Conservation (phyloP, 1,284 basidiomycete species). For the Peniophora sp. region DNA sequence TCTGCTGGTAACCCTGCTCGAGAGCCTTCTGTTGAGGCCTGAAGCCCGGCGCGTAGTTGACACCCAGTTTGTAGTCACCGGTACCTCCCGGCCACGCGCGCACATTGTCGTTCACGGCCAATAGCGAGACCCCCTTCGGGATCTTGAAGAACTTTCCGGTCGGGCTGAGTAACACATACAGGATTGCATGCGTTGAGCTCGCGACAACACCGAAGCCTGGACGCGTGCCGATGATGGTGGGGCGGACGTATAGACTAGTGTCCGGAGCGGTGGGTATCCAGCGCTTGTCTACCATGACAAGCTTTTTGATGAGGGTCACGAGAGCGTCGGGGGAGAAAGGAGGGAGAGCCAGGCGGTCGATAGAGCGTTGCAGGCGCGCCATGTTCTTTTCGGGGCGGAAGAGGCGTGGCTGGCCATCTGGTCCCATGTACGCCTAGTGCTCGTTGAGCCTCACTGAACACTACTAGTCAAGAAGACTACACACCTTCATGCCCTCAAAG, state of each 20-base stretch:
- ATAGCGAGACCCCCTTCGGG: conserved; percentile 61
- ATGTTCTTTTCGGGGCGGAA: conserved; percentile 83
- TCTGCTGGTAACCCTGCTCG: conserved; percentile 64
- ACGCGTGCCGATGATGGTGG: conserved; percentile 80
- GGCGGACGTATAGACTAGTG: conserved; percentile 74
- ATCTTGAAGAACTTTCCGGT: conserved; percentile 67
- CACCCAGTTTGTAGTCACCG: conserved; percentile 55
- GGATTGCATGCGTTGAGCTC: conserved; percentile 55
- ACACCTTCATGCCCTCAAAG: conserved; percentile 86
- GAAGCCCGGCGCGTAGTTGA: conserved; percentile 70
- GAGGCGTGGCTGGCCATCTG: conserved; percentile 53
- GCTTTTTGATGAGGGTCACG: conserved; percentile 59
- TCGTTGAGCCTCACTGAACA: neutral
- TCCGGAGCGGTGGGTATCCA: conserved; percentile 71
- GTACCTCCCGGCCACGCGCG: conserved; percentile 83
- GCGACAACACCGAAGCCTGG: conserved; percentile 60
- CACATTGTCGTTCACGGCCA: conserved; percentile 61
- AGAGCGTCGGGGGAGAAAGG: conserved; percentile 57
- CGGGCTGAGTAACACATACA: conserved; percentile 66
- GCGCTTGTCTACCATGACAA: conserved; percentile 59
- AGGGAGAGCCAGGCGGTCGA: conserved; percentile 61
- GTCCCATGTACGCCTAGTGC: conserved; percentile 65
- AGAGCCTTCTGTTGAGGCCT: conserved; percentile 55
- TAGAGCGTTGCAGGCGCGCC: conserved; percentile 59
- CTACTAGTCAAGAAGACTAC: conserved; percentile 3